phyloP scores from a whole-genome alignment of 2,329 filamentous ascomycete species.

The Plectosphaerella cucumerina region DNA sequence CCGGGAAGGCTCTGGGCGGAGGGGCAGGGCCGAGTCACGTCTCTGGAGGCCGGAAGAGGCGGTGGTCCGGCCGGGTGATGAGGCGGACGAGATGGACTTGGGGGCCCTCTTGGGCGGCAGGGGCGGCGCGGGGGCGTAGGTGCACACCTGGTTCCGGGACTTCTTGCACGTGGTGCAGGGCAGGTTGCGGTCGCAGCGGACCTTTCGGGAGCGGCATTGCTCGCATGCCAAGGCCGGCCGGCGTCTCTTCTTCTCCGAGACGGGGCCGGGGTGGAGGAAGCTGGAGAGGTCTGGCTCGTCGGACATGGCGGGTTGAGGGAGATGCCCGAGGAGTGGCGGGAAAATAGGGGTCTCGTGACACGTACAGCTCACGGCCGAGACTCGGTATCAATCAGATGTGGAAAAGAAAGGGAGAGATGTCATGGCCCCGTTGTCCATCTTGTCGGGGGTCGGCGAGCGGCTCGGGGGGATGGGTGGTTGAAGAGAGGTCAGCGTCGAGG shows the following conservation, averaged over 20 bases:
- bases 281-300: not conserved
- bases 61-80: not conserved
- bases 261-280: not conserved
- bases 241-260: conserved; percentile 29
- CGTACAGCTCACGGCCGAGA: not conserved
- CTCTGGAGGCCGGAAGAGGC: not conserved
- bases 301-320: not conserved
- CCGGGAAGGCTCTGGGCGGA: not conserved
- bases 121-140: conserved; percentile 35
- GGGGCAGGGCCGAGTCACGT: not conserved
- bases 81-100: not conserved
- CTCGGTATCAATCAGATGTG: not conserved
- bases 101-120: conserved; percentile 16
- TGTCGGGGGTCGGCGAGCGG: not conserved
- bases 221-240: conserved; percentile 45
- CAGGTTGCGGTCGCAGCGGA: conserved; percentile 54
- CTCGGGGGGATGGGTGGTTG: too few relatives aligned
- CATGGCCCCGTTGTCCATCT: not conserved
- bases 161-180: conserved; percentile 59
- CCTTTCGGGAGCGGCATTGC: conserved; percentile 56
- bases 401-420: not conserved
- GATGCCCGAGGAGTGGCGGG: not conserved
- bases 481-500: not conserved
- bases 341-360: not conserved
- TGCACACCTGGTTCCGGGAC: conserved; percentile 49